Evolutionary conservation across 192 early-diverging fungal genomes (phyloP).

Genomic region (Pilaira anomala): DNA sequence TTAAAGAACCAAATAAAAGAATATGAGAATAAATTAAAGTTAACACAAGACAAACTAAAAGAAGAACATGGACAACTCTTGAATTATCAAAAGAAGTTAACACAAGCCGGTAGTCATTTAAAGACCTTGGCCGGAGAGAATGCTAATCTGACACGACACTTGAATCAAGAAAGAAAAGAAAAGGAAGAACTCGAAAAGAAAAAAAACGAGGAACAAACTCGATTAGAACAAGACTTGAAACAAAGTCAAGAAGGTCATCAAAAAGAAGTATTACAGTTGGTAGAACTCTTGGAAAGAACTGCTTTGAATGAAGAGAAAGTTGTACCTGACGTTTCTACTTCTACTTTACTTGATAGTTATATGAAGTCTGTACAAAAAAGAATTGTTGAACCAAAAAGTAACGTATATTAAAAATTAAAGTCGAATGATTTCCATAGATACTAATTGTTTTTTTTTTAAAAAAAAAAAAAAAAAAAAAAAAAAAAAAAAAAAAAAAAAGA

Average conservation of each 20-base stretch:
- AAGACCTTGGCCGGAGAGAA: conserved; percentile 33
- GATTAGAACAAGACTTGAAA: neutral
- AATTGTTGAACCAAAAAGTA: neutral
- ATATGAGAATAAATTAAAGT: neutral
- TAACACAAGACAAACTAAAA: conserved; percentile 1
- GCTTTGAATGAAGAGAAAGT: neutral
- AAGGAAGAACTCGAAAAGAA: neutral
- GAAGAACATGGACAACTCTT: conserved; percentile 14
- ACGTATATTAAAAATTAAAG: neutral
- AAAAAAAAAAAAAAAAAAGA: neutral
- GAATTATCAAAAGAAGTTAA: conserved; percentile 28
- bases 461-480: neutral
- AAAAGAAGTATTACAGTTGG: neutral
- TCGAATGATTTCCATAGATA: neutral
- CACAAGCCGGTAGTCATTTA: conserved; percentile 33
- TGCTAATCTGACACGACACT: conserved; percentile 7
- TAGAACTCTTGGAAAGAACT: neutral
- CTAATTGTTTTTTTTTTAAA: too few relatives aligned
- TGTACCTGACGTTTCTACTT: conserved; percentile 8
- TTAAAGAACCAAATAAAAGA: conserved; percentile 10
- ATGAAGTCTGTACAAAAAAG: conserved; percentile 11
- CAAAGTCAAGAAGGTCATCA: neutral
- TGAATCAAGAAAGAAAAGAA: neutral
- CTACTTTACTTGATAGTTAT: conserved; percentile 12
- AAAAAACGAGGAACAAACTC: neutral